Conservation (phyloP, 495 filamentous ascomycete species). For the Letharia lupina region DNA sequence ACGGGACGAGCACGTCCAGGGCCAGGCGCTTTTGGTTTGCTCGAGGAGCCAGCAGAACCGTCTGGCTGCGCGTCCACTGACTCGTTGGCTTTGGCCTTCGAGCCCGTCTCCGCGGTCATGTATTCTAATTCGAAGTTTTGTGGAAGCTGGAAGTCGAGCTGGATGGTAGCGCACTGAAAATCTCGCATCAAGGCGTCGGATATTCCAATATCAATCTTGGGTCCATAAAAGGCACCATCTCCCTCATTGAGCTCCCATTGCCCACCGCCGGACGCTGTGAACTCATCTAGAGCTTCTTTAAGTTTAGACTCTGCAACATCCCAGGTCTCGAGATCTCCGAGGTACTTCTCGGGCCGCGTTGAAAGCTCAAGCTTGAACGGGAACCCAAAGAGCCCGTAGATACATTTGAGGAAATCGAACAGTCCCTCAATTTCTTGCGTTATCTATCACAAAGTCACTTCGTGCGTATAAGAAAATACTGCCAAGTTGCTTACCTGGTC, state of each 20-base stretch:
- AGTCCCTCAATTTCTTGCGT: slow-evolving; percentile 72
- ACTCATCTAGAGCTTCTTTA: slow-evolving; percentile 67
- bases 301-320: slow-evolving; percentile 74
- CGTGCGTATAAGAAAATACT: neutral
- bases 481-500: slow-evolving; percentile 46
- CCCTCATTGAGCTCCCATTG: slow-evolving; percentile 86
- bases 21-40: slow-evolving; percentile 42
- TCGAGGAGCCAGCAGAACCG: slow-evolving; percentile 27
- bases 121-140: slow-evolving; percentile 78
- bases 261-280: slow-evolving; percentile 52
- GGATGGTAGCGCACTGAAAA: slow-evolving; percentile 92
- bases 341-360: slow-evolving; percentile 84
- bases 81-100: slow-evolving; percentile 36
- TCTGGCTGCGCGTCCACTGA: slow-evolving; percentile 30
- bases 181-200: slow-evolving; percentile 69
- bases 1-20: slow-evolving; percentile 83
- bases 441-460: slow-evolving; percentile 44
- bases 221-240: slow-evolving; percentile 96
- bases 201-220: slow-evolving; percentile 91
- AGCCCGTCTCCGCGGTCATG: slow-evolving; percentile 52
- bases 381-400: slow-evolving; percentile 89
- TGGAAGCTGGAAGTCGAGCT: slow-evolving; percentile 92
- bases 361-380: slow-evolving; percentile 95
- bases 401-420: slow-evolving; percentile 75
- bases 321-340: slow-evolving; percentile 85